These are phyloP conservation scores for Macrolepiota fuliginosa DNA, from an alignment of 768 basidiomycete genomes.

Conservation along the genomic window DNA sequence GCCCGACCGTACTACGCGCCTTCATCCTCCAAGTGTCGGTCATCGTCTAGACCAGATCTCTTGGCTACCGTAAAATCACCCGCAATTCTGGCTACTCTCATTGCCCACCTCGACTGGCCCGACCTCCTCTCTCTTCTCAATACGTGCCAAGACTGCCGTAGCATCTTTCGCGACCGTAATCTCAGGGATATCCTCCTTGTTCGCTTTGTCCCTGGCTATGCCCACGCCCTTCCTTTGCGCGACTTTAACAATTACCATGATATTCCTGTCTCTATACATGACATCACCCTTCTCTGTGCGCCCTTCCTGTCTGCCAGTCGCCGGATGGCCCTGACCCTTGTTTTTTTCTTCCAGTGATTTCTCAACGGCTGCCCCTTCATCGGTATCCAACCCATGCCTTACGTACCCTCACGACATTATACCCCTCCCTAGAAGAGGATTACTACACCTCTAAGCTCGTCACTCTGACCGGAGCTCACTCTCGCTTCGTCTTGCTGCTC, in stretches of 20 bases:
- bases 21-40: slow-evolving; percentile 12
- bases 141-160: slow-evolving; percentile 30
- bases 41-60: slow-evolving; percentile 15
- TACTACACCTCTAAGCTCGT: slow-evolving; percentile 35
- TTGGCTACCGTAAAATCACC: slow-evolving; percentile 19
- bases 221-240: slow-evolving; percentile 36
- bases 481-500: slow-evolving; percentile 70
- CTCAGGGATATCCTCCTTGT: slow-evolving; percentile 39
- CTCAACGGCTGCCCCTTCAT: slow-evolving; percentile 62
- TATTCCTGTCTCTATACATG: slow-evolving; percentile 52
- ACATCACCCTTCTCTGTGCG: slow-evolving; percentile 68
- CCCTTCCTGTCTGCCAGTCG: slow-evolving; percentile 3
- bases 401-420: slow-evolving; percentile 40
- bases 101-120: slow-evolving; percentile 35
- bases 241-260: slow-evolving; percentile 39
- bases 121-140: slow-evolving; percentile 36
- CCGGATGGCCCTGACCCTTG: slow-evolving; percentile 13
- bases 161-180: slow-evolving; percentile 25
- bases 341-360: slow-evolving; percentile 46
- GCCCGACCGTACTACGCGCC: background rate
- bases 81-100: slow-evolving; percentile 23
- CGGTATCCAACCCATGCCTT: slow-evolving; percentile 71
- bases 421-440: slow-evolving; percentile 31
- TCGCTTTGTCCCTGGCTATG: slow-evolving; percentile 60
- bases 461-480: slow-evolving; percentile 59